Conservation (phyloP, 2,329 filamentous ascomycete species). For the Scedosporium apiospermum region DNA sequence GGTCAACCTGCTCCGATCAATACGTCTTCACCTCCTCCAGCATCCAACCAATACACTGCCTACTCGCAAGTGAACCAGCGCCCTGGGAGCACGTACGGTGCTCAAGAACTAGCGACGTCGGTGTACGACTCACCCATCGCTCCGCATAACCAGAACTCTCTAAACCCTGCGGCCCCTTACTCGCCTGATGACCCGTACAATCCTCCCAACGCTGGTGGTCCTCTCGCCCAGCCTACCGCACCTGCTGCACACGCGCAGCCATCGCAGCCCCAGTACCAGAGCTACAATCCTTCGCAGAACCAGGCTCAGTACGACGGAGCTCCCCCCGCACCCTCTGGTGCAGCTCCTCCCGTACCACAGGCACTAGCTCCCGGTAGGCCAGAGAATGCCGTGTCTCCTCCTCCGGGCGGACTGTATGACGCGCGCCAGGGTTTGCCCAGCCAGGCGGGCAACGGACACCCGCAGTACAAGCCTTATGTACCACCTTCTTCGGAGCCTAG, state of each 20-base stretch:
- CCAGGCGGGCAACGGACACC: conserved; percentile 25
- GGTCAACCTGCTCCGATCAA: conserved; percentile 40
- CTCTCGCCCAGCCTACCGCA: conserved; percentile 14
- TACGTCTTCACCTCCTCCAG: conserved; percentile 39
- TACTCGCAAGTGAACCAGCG: conserved; percentile 42
- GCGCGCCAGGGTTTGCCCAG: conserved; percentile 41
- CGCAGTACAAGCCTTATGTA: conserved; percentile 53
- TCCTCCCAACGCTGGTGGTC: conserved; percentile 18
- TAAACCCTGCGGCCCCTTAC: conserved; percentile 37
- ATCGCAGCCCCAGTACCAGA: conserved; percentile 29
- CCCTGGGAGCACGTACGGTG: conserved; percentile 59
- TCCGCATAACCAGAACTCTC: conserved; percentile 31
- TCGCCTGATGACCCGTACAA: conserved; percentile 32
- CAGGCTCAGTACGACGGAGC: conserved; percentile 14
- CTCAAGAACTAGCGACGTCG: conserved; percentile 70
- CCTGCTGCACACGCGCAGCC: conserved; percentile 17
- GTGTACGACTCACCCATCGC: conserved; percentile 66
- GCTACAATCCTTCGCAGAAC: conserved; percentile 26
- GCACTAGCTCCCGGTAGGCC: conserved; percentile 20
- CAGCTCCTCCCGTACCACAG: conserved; percentile 32
- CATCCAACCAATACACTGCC: conserved; percentile 34
- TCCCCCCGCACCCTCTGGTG: conserved; percentile 23
- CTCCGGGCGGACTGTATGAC: conserved; percentile 38
- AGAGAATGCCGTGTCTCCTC: conserved; percentile 25
- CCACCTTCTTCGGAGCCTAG: conserved; percentile 35